Base-by-base conservation (phyloP, 1,284 basidiomycete genomes). In the Prillingera fragicola region DNA sequence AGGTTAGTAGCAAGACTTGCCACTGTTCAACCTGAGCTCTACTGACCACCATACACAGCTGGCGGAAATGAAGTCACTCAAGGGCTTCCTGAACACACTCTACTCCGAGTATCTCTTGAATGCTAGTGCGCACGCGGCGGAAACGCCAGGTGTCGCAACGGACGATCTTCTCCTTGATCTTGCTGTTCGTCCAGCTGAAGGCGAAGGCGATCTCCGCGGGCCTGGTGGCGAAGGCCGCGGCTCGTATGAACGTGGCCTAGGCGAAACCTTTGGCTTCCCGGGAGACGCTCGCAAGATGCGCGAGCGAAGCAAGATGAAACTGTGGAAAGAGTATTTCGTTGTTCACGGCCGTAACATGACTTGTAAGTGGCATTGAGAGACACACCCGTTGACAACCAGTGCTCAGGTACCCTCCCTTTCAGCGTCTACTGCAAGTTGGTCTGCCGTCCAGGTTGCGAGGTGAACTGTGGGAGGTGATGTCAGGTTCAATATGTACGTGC, bases 391-490 rank as follows among this genome's bases (percentile, higher is more conserved):
- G 23, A 50, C 85, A 10, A n/a, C 85, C 87, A 23, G 79, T 97
- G n/a, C 76, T 98, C 26, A 84, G 94, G 33, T 98, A 97, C 68
- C 95, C 95, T 0, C 87, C 95, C 67, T 94, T 91, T 67, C 94
- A 92, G 29, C 83, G 95, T 17, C 80, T 99, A 14, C 84, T 98
- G 2, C 95, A 97, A 73, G 95, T 98, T 43, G 95, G 95, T 42
- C 77, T 99, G 8, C 95, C 95, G 1, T 96, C 95, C 61, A 79
- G 89, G 18, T 78, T 99, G 9, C 82, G 95, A 28, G 95, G 95
- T 13, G 95, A 98, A 70, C 85, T 98, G 72, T 99, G 95, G 95
- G 95, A 99, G 71, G 85, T 91, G 1, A 80, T 96, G 22, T 94
- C 90, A 7, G 95, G 95, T 1, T 95, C 92, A 1, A 77, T 97